A percentile compares a stretch with the other conserved stretches of the same genome.
These are phyloP conservation scores for Houttuynia cordata DNA, from an alignment of 164 flowering plant species.

Conservation along the genomic window DNA sequence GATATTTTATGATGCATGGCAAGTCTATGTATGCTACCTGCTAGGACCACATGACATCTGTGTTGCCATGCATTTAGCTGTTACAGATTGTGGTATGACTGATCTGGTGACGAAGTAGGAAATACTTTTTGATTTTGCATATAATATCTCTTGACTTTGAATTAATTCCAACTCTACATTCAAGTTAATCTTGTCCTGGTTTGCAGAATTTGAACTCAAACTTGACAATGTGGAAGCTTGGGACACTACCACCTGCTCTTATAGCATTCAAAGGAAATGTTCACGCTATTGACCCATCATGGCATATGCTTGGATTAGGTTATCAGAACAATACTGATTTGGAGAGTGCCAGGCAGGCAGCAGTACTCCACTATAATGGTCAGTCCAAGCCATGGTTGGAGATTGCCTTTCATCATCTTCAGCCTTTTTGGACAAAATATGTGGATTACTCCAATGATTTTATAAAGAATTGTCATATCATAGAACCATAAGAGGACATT, in stretches of 20 bases:
- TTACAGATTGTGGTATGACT: neutral
- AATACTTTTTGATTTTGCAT: too few species aligned
- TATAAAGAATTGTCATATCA: conserved; percentile 76
- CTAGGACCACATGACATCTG: too few species aligned
- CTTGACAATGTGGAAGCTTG: conserved; percentile 89
- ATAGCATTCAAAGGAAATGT: conserved; percentile 87
- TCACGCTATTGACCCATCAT: conserved; percentile 85
- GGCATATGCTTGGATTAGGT: conserved; percentile 99
- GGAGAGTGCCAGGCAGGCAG: conserved; percentile 70
- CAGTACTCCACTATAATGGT: conserved; percentile 97
- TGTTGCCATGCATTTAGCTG: too few species aligned
- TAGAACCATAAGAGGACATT: conserved; percentile 41
- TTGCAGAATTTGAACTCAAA: conserved; percentile 81
- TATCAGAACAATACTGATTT: conserved; percentile 73
- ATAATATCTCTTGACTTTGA: too few species aligned
- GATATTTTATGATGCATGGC: too few species aligned
- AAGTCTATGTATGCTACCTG: too few species aligned
- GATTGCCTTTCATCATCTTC: conserved; percentile 84
- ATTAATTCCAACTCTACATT: neutral
- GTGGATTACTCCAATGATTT: conserved; percentile 91
- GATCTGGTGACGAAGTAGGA: neutral
- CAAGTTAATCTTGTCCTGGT: neutral
- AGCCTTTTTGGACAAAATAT: conserved; percentile 93
- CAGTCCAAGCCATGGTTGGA: conserved; percentile 94
- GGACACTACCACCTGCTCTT: conserved; percentile 96